Percentiles rank a stretch among this genome's conserved stretches.
These are phyloP conservation scores for Amanita pallidorosea DNA, from an alignment of 768 basidiomycete genomes.

Conservation along the genomic window DNA sequence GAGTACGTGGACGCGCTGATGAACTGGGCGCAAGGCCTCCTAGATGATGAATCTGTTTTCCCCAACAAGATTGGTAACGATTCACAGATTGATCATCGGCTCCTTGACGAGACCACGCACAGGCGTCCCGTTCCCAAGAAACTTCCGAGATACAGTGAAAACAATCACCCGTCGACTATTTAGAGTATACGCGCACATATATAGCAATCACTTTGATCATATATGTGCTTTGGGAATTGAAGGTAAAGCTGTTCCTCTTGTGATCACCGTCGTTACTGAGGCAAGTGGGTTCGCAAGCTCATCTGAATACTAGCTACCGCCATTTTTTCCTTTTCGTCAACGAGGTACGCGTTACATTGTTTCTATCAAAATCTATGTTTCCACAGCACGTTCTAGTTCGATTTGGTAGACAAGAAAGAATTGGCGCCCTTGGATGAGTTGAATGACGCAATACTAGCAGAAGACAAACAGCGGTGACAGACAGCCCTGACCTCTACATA, in stretches of 20 bases:
- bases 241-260: constrained; percentile 38
- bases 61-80: constrained; percentile 87
- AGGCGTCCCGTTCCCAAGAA: constrained; percentile 89
- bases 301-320: constrained; percentile 95
- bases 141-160: constrained; percentile 83
- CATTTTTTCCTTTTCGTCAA: constrained; percentile 97
- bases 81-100: not conserved
- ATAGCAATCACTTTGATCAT: constrained; percentile 99
- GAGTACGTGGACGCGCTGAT: constrained; percentile 97
- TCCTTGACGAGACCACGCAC: not conserved
- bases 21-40: constrained; percentile 92
- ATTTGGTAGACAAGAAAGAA: constrained; percentile 94
- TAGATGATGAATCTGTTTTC: constrained; percentile 89
- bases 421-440: constrained; percentile 90
- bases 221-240: constrained; percentile 97
- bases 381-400: constrained; percentile 46
- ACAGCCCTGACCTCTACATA: too few relatives aligned
- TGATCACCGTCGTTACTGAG: not conserved
- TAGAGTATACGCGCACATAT: constrained; percentile 96
- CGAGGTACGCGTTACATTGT: constrained; percentile 47
- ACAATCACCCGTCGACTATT: constrained; percentile 89
- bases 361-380: not conserved
- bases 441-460: constrained; percentile 76
- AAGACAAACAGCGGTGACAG: constrained; percentile 35
- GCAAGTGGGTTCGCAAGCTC: constrained; percentile 43